These are phyloP conservation scores for Skeletonema menzelii DNA, from an alignment of 108 stramenopile genomes.

Conservation along the genomic window DNA sequence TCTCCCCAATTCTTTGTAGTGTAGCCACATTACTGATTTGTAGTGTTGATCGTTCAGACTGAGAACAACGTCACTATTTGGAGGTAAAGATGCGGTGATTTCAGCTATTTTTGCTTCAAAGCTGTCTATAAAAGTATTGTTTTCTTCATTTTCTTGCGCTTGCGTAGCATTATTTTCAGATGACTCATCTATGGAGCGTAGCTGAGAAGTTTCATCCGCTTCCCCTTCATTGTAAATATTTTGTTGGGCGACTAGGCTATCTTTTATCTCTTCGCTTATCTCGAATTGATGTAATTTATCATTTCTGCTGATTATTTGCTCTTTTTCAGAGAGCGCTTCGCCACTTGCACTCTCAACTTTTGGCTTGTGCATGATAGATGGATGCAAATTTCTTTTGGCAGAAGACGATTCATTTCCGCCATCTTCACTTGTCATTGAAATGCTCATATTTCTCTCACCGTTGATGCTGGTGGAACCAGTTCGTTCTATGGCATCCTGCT, in stretches of 20 bases:
- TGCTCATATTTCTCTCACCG: neutral
- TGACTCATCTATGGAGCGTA: neutral
- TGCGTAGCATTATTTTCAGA: neutral
- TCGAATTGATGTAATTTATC: neutral
- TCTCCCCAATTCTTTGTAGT: slow-evolving; percentile 13
- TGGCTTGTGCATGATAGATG: neutral
- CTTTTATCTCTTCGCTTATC: neutral
- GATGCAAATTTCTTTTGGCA: neutral
- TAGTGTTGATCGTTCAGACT: slow-evolving; percentile 15
- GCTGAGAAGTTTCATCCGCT: neutral
- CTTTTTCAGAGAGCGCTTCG: neutral
- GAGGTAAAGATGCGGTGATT: neutral
- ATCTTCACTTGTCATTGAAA: neutral
- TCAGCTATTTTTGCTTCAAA: neutral
- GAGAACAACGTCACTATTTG: slow-evolving; percentile 6
- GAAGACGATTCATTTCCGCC: neutral
- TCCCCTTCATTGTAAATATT: neutral
- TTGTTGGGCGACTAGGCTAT: neutral
- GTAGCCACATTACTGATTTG: slow-evolving; percentile 20
- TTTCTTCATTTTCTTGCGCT: neutral
- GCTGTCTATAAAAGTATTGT: neutral
- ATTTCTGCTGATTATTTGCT: neutral
- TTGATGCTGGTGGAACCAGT: neutral
- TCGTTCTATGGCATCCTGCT: neutral
- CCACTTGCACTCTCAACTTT: neutral